Base-by-base conservation (phyloP, 345 rosid species). In the Dipteronia sinensis region DNA sequence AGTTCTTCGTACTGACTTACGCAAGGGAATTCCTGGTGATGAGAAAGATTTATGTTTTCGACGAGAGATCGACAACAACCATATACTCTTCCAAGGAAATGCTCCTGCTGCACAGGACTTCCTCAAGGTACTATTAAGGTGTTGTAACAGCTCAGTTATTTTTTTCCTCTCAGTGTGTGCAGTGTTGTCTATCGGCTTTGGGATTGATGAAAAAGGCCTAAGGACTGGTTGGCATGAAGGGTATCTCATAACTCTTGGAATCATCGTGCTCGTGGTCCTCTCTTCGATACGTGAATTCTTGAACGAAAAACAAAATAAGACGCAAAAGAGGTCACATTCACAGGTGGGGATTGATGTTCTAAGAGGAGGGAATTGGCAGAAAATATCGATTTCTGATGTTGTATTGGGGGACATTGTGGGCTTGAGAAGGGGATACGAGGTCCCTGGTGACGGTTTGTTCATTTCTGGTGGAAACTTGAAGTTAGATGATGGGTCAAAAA, bases 141-240 rank as follows among this genome's bases (percentile, higher is more conserved):
- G 49, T n/a, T 72, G 75, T 16, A 72, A 72, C 31, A 72, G 7
- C 27, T 58, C 2, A 11, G 22, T 72, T 29, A 34, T 72, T 38
- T 31, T 72, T 56, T 11, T 72, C 31, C 51, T 72, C 23, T 38
- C n/a, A 0, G 10, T 58, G 49, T 34, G 65, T 17, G 75, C 65
- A 1, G 44, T n/a, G 31, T 19, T 72, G 51, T 72, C 75, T 13
- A 13, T 23, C 2, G 19, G 47, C 27, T 72, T 72, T 56, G 65
- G 65, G n/a, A 34, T 72, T 27, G n/a, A 31, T 46, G 47, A 19
- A 22, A 25, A 72, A 34, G 75, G 65, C 6, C 5, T 7, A 10
- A 10, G 23, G 29, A 56, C 65, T 72, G 75, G 75, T 72, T 72
- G 75, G 75, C 12, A n/a, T 55, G 65, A 38, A 72, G 75, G 75